These are phyloP conservation scores for Gnomoniopsis smithogilvyi DNA, from an alignment of 2,329 filamentous ascomycete genomes.

Conservation along the genomic window DNA sequence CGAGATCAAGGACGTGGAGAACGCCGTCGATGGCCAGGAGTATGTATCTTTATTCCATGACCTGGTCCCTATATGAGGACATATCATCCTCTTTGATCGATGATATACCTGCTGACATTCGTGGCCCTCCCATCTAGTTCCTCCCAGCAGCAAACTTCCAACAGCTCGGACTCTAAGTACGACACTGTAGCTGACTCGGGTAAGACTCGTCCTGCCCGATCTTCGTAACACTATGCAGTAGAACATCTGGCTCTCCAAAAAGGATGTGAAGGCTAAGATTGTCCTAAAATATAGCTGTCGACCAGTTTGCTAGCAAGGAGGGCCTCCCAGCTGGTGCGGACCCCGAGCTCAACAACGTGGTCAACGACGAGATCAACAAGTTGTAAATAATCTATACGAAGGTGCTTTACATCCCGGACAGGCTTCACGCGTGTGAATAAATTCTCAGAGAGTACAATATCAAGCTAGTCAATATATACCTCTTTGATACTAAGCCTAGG, in stretches of 20 bases:
- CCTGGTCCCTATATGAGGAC: not conserved
- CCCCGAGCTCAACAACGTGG: conserved; percentile 32
- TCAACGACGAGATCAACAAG: conserved; percentile 33
- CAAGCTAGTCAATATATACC: too few relatives aligned
- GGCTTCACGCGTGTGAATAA: too few relatives aligned
- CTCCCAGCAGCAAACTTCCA: conserved; percentile 27
- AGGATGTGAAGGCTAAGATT: too few relatives aligned
- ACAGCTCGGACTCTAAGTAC: conserved; percentile 26
- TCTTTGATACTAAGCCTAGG: too few relatives aligned
- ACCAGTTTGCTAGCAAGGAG: conserved; percentile 30
- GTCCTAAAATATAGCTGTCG: conserved; percentile 24
- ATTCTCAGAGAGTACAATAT: too few relatives aligned
- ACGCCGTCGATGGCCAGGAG: conserved; percentile 28
- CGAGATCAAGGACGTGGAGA: conserved; percentile 29
- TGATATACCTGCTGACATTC: not conserved
- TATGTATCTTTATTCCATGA: conserved; percentile 15
- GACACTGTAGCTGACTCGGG: conserved; percentile 32
- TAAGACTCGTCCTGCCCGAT: conserved; percentile 14
- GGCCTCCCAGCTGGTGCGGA: conserved; percentile 28
- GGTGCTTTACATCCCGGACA: too few relatives aligned
- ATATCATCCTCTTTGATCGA: too few relatives aligned
- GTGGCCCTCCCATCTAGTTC: conserved; percentile 18
- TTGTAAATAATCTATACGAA: not conserved
- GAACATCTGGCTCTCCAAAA: too few relatives aligned
- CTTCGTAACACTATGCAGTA: too few relatives aligned